phyloP scores from a whole-genome alignment of 2,329 filamentous ascomycete species.

The Calonectria pseudoturangicola region DNA sequence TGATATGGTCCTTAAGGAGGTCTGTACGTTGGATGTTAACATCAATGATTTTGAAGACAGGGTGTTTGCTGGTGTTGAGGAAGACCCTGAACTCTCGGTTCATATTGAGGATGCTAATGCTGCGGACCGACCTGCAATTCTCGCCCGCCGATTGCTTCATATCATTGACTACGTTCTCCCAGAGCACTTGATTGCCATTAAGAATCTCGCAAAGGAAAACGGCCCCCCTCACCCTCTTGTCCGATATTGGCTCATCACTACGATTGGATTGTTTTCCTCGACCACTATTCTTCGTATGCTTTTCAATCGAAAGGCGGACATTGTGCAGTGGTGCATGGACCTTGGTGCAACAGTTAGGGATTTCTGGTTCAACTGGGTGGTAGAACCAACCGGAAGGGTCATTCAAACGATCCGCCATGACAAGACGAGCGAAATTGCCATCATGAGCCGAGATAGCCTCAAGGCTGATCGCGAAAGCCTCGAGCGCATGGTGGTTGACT shows the following conservation, averaged over 20 bases:
- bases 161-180: conserved; percentile 83
- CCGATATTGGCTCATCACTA: conserved; percentile 91
- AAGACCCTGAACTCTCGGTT: conserved; percentile 75
- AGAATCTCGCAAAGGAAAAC: conserved; percentile 75
- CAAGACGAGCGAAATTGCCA: conserved; percentile 92
- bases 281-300: conserved; percentile 90
- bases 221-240: conserved; percentile 85
- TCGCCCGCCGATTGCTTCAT: conserved; percentile 80
- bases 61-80: conserved; percentile 77
- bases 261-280: conserved; percentile 84
- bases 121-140: conserved; percentile 71
- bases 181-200: conserved; percentile 76
- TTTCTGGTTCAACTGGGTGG: conserved; percentile 97
- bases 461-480: conserved; percentile 92
- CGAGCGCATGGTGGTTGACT: conserved; percentile 98
- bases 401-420: conserved; percentile 96
- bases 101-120: conserved; percentile 68
- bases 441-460: conserved; percentile 95
- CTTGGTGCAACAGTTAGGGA: conserved; percentile 87
- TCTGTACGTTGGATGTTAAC: conserved; percentile 77
- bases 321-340: conserved; percentile 86
- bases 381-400: conserved; percentile 88
- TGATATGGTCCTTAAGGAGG: conserved; percentile 87
- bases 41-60: conserved; percentile 79
- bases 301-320: conserved; percentile 83